Evolutionary conservation across 108 stramenopile genomes (phyloP), one percentile per base, ranked within the genome.

Genomic region (Conticribra weissflogii): DNA sequence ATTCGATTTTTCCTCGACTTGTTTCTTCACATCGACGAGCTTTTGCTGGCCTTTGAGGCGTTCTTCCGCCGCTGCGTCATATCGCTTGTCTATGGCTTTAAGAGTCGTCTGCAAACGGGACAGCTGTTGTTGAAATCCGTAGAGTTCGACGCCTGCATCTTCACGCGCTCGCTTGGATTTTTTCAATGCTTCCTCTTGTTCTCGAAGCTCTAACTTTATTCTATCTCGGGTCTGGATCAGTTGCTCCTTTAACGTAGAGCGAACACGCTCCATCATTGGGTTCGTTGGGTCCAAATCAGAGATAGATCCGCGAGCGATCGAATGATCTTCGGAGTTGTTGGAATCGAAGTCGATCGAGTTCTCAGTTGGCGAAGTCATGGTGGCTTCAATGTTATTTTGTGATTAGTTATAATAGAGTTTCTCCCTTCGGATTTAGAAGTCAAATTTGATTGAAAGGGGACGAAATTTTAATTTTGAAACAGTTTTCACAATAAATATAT

Each of bases 61-160:
- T 18, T 60, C 54, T 33, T 86, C 65, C 8, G 78, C 71, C 0
- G 84, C 61, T 36, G 27, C 60, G 32, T 75, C 74, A 32, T 86
- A 86, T 27, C 70, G 44, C n/a, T 72, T 52, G 30, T 90, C 88
- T 5, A 82, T 73, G 3, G 64, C 41, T 41, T 90, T 87, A 15
- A 95, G 72, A 23, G 54, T 55, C 14, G 86, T 55, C 62, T 95
- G 92, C 8, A 91, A 81, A 30, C 68, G 56, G 14, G 90, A 87
- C 1, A 95, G 81, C 76, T 93, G 94, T 54, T 93, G 90, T 62
- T 95, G 94, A 69, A 93, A 64, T 3, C 85, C 85, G 54, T 95
- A 88, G 5, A 95, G 70, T 57, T 88, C 79, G 23, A 93, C 89
- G 30, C 90, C 93, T 8, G 83, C 72, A 49, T 76, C 78, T 57